A percentile compares a stretch with the other conserved stretches of the same genome.
These are phyloP conservation scores for Ascocoryne sarcoides DNA, from an alignment of 2,329 filamentous ascomycete genomes.

Conservation along the genomic window DNA sequence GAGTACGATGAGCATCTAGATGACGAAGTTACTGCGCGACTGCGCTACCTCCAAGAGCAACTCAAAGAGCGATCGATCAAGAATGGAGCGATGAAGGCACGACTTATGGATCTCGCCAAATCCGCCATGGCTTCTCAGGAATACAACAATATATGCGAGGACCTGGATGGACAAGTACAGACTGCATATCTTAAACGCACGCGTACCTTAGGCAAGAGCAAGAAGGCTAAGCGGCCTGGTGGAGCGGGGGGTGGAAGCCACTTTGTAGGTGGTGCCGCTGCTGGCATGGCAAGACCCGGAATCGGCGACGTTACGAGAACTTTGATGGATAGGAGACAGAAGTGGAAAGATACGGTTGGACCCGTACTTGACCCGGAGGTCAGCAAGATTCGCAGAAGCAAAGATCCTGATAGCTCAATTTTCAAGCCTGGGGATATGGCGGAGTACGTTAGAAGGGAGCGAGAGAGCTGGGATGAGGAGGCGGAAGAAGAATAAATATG, in stretches of 20 bases:
- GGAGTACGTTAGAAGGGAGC: constrained; percentile 64
- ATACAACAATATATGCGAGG: constrained; percentile 92
- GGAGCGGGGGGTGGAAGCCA: constrained; percentile 67
- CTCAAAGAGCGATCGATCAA: constrained; percentile 75
- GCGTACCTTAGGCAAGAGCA: constrained; percentile 85
- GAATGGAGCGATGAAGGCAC: constrained; percentile 85
- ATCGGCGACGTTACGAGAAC: constrained; percentile 88
- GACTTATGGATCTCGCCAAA: constrained; percentile 77
- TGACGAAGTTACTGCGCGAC: constrained; percentile 83
- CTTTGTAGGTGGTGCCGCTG: constrained; percentile 44
- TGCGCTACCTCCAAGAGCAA: constrained; percentile 75
- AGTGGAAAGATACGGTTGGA: constrained; percentile 87
- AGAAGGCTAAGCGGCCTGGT: constrained; percentile 76
- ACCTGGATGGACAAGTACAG: constrained; percentile 90
- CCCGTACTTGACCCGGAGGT: constrained; percentile 77
- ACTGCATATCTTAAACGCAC: constrained; percentile 94
- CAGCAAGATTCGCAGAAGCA: constrained; percentile 53
- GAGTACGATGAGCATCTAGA: constrained; percentile 88
- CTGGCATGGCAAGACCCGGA: constrained; percentile 60
- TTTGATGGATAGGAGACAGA: constrained; percentile 80
- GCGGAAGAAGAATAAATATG: constrained; percentile 26
- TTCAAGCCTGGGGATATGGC: constrained; percentile 69
- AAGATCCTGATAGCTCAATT: constrained; percentile 58
- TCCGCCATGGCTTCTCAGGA: constrained; percentile 95
- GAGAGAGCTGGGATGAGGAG: constrained; percentile 72